Percentiles rank a stretch among this genome's conserved stretches.
Conservation (phyloP, 2,329 filamentous ascomycete species). For the Raffaelea arxii region DNA sequence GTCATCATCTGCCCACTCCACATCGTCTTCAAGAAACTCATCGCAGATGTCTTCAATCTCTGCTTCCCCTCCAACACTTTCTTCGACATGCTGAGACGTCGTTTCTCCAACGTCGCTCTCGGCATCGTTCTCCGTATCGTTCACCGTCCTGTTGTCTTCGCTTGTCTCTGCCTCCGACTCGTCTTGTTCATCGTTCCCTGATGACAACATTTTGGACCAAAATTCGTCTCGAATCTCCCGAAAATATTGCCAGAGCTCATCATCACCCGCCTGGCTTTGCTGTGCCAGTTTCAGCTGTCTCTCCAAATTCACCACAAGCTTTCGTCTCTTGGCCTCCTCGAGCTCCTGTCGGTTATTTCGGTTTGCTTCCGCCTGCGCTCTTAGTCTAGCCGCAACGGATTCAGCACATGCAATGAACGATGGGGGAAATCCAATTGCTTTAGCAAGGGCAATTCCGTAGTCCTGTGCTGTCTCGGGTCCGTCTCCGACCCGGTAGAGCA, state of each 20-base stretch:
- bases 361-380: slow-evolving; percentile 43
- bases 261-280: slow-evolving; percentile 54
- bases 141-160: background rate
- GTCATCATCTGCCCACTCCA: too few species aligned
- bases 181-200: slow-evolving; percentile 34
- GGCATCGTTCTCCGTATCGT: background rate
- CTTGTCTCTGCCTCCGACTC: background rate
- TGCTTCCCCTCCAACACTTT: background rate
- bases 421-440: slow-evolving; percentile 61
- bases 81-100: too few species aligned
- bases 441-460: slow-evolving; percentile 79
- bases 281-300: slow-evolving; percentile 41
- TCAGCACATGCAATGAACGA: slow-evolving; percentile 60
- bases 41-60: background rate
- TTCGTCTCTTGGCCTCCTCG: slow-evolving; percentile 44
- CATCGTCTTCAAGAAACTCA: too few species aligned
- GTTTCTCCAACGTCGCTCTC: background rate
- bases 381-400: slow-evolving; percentile 52
- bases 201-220: slow-evolving; percentile 54
- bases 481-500: slow-evolving; percentile 75
- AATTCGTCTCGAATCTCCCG: slow-evolving; percentile 66
- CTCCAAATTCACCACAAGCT: slow-evolving; percentile 63
- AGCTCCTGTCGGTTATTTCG: slow-evolving; percentile 19
- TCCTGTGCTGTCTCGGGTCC: slow-evolving; percentile 62
- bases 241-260: slow-evolving; percentile 54